These are phyloP conservation scores for Myxozyma monticola DNA, from an alignment of 805 yeast species.

Conservation along the genomic window DNA sequence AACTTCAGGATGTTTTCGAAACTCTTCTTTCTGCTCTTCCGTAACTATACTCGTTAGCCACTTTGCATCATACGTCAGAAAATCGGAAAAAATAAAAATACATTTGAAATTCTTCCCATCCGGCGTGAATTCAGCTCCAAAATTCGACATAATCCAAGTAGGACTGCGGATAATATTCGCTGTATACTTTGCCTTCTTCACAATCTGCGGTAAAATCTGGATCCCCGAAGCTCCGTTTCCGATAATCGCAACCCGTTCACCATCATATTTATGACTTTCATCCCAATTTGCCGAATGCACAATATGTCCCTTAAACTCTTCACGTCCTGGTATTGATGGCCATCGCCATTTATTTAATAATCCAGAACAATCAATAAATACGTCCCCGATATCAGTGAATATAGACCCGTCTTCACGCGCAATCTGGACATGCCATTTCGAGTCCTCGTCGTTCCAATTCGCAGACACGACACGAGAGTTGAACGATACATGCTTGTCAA, in stretches of 20 bases:
- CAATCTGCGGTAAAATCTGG: slow-evolving; percentile 36
- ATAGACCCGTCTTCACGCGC: background rate
- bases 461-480: slow-evolving; percentile 27
- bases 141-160: slow-evolving; percentile 25
- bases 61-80: background rate
- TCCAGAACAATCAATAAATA: slow-evolving; percentile 15
- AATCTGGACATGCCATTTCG: slow-evolving; percentile 24
- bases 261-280: slow-evolving; percentile 15
- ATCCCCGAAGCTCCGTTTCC: slow-evolving; percentile 44
- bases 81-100: background rate
- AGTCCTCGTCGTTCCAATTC: slow-evolving; percentile 29
- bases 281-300: slow-evolving; percentile 37
- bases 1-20: slow-evolving; percentile 18
- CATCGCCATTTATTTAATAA: slow-evolving; percentile 33
- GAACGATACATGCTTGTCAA: slow-evolving; percentile 32
- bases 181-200: slow-evolving; percentile 29
- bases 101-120: slow-evolving; percentile 11
- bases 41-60: slow-evolving; percentile 2
- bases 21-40: slow-evolving; percentile 22
- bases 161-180: slow-evolving; percentile 30
- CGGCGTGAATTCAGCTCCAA: slow-evolving; percentile 17
- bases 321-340: slow-evolving; percentile 36
- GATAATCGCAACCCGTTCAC: slow-evolving; percentile 35
- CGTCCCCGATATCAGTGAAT: slow-evolving; percentile 6
- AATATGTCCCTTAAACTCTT: slow-evolving; percentile 35